A percentile compares a stretch with the other conserved stretches of the same genome.
These are phyloP conservation scores for Metschnikowia aberdeeniae DNA, from an alignment of 805 yeast genomes.

Conservation along the genomic window DNA sequence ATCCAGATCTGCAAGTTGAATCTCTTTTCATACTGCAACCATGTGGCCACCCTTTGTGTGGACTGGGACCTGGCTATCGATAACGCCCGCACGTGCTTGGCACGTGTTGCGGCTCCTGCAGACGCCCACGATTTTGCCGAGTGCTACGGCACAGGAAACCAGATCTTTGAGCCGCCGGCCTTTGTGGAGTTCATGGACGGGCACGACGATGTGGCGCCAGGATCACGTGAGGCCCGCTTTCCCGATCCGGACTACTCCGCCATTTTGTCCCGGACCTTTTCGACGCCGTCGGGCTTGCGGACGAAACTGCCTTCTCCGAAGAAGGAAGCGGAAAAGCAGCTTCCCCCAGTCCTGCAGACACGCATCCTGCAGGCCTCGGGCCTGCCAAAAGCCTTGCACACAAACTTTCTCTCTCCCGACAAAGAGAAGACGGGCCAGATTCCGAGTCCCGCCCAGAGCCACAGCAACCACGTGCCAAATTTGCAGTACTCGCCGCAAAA, in stretches of 20 bases:
- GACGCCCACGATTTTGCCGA: slow-evolving; percentile 56
- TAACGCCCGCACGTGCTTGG: slow-evolving; percentile 59
- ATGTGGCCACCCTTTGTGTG: slow-evolving; percentile 71
- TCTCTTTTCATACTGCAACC: slow-evolving; percentile 75
- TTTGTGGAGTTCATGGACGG: slow-evolving; percentile 57
- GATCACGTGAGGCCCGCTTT: slow-evolving; percentile 23
- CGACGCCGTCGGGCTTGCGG: slow-evolving; percentile 14
- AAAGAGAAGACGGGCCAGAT: neutral
- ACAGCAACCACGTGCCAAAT: neutral
- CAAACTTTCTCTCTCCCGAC: neutral
- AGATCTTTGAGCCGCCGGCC: slow-evolving; percentile 53
- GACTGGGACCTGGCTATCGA: slow-evolving; percentile 77
- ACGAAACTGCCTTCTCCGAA: neutral
- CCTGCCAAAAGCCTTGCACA: neutral
- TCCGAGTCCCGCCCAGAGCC: no score
- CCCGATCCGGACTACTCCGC: slow-evolving; percentile 31
- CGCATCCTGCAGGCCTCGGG: neutral
- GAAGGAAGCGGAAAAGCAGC: slow-evolving; percentile 4
- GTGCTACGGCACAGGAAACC: slow-evolving; percentile 60
- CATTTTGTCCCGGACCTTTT: slow-evolving; percentile 18
- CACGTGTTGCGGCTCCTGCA: slow-evolving; percentile 56
- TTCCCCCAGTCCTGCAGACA: slow-evolving; percentile 7
- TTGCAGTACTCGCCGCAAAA: no score
- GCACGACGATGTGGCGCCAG: slow-evolving; percentile 22
- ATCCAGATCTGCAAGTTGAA: slow-evolving; percentile 65